Conservation (phyloP, 2,329 filamentous ascomycete genomes). For the Sporothrix protearum region DNA sequence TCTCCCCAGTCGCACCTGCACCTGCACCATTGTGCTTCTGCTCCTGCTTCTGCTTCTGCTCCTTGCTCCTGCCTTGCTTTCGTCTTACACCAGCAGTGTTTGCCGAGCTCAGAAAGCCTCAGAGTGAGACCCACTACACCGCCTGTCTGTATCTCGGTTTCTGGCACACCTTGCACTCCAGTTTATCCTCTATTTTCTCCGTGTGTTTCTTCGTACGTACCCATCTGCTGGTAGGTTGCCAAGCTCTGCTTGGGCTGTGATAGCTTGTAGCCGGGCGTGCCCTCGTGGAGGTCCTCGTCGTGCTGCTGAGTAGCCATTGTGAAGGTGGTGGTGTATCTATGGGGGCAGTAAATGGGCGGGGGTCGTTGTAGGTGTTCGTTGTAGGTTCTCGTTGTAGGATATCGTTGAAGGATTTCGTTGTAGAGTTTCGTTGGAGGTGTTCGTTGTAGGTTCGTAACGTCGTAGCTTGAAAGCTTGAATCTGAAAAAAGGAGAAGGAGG, state of each 20-base stretch:
- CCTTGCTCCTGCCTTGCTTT: not conserved
- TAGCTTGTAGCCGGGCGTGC: slow-evolving; percentile 95
- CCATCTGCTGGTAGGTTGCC: slow-evolving; percentile 89
- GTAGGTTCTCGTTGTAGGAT: too few species aligned
- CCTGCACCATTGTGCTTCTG: not conserved
- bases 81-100: not conserved
- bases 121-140: not conserved
- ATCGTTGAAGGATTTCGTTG: not conserved
- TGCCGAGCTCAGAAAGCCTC: not conserved
- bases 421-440: not conserved
- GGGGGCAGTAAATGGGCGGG: not conserved
- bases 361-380: not conserved
- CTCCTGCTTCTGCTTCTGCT: not conserved
- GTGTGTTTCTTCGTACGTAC: slow-evolving; percentile 44
- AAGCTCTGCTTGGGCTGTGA: slow-evolving; percentile 95
- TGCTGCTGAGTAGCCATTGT: slow-evolving; percentile 65
- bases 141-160: not conserved
- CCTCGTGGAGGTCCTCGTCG: slow-evolving; percentile 74
- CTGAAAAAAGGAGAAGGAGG: not conserved
- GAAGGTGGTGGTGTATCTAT: slow-evolving; percentile 34
- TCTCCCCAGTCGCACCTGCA: not conserved
- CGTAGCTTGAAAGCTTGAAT: not conserved
- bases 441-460: not conserved
- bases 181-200: not conserved
- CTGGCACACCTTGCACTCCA: too few species aligned